Evolutionary conservation across 1,284 basidiomycete species (phyloP).

Genomic region (Cryptococcus floricola): DNA sequence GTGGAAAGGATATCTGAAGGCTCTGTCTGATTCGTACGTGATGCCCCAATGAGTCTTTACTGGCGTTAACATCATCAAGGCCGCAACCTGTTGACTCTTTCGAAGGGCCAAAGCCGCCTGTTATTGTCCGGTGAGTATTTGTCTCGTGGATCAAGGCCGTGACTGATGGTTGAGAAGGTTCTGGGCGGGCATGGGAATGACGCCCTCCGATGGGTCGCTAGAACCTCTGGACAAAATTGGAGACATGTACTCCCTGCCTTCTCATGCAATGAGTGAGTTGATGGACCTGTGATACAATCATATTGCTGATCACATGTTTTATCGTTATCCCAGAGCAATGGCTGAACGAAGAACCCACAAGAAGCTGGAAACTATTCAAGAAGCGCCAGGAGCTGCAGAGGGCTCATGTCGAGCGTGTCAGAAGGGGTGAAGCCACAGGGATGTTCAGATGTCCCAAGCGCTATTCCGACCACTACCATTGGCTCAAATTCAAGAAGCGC

Average conservation of each 20-base stretch:
- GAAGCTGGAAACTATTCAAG: slow-evolving; percentile 1
- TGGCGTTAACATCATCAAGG: slow-evolving; percentile 4
- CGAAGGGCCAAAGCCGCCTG: slow-evolving; percentile 10
- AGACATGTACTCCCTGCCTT: too few relatives aligned
- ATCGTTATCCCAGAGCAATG: slow-evolving; percentile 14
- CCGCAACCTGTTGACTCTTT: slow-evolving; percentile 18
- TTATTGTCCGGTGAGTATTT: slow-evolving; percentile 15
- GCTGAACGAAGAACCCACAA: slow-evolving; percentile 11
- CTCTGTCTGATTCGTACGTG: slow-evolving; percentile 27
- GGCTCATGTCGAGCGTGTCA: neutral
- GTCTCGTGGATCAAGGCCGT: neutral
- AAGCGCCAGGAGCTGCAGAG: slow-evolving; percentile 17
- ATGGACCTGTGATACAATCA: neutral
- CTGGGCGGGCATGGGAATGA: neutral
- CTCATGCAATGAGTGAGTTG: neutral
- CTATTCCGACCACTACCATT: neutral
- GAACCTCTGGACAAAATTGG: too few relatives aligned
- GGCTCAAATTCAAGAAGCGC: neutral
- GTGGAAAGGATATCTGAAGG: slow-evolving; percentile 37
- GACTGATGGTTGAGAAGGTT: neutral
- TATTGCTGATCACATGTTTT: neutral
- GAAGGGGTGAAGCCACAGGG: neutral
- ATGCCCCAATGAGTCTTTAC: neutral
- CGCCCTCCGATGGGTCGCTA: too few relatives aligned
- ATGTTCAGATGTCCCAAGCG: neutral